Conservation (phyloP, 2,329 filamentous ascomycete species). For the Paecilomyces dactylethromorphus region DNA sequence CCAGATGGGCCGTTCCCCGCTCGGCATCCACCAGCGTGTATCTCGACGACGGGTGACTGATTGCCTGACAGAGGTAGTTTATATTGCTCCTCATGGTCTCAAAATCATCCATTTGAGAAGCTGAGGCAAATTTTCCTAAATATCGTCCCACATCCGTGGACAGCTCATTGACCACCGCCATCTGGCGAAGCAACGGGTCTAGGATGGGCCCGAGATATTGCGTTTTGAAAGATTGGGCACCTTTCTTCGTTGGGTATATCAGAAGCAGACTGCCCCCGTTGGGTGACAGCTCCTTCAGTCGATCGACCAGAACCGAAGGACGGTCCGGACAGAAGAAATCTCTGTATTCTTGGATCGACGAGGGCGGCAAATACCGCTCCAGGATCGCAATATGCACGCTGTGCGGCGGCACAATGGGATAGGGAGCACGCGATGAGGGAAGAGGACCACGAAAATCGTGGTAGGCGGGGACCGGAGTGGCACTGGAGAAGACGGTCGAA, state of each 20-base stretch:
- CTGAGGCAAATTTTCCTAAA: conserved; percentile 49
- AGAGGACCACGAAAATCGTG: conserved; percentile 47
- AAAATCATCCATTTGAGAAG: conserved; percentile 50
- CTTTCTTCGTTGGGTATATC: conserved; percentile 55
- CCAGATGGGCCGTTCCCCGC: conserved; percentile 45
- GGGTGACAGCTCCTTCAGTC: conserved; percentile 53
- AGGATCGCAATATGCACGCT: conserved; percentile 56
- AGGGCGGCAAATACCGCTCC: conserved; percentile 60
- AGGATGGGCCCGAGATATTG: conserved; percentile 56
- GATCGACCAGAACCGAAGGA: conserved; percentile 54
- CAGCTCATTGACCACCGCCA: conserved; percentile 53
- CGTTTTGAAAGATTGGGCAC: conserved; percentile 52
- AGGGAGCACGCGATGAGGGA: conserved; percentile 40
- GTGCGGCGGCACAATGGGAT: conserved; percentile 53
- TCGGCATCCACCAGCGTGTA: conserved; percentile 45
- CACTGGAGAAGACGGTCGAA: conserved; percentile 55
- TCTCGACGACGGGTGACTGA: conserved; percentile 32
- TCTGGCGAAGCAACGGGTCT: conserved; percentile 53
- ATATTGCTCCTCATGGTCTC: conserved; percentile 41
- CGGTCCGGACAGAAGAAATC: conserved; percentile 51
- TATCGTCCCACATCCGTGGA: conserved; percentile 50
- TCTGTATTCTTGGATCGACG: conserved; percentile 51
- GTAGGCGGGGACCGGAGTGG: conserved; percentile 53
- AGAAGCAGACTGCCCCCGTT: conserved; percentile 54
- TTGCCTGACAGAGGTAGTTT: conserved; percentile 29